Evolutionary conservation across 1,284 basidiomycete genomes (phyloP), one percentile per base, ranked within the genome.

Genomic region (Cutaneotrichosporon dermatis): DNA sequence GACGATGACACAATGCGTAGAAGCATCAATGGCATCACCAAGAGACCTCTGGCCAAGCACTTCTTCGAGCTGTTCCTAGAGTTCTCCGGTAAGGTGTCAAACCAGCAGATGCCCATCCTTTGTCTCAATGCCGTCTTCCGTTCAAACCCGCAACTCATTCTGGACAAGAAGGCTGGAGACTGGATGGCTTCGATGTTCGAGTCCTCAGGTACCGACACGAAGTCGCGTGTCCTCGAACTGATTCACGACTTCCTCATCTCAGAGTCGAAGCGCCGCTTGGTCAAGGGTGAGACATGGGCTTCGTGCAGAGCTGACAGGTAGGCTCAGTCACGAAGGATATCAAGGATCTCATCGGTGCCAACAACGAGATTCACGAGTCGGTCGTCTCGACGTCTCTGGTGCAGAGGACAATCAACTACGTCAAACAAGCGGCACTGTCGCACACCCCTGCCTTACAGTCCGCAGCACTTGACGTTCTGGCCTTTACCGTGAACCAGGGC

Each of bases 401-500:
- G 2, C 96, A 99, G 71, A 87, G 92, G 37, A 98, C 97, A 70
- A 82, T 98, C 45, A 79, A 82, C 36, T 86, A 86, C 35, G 90
- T 99, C 57, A 80, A 97, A 40, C 83, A 88, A 1, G 88, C 91
- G 1, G 89, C 90, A 0, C 76, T 92, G 35, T 90, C 90, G 1
- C 82, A 83, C 56, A 83, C 88, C 64, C 67, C 80, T 0, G 83
- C 84, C 46, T 86, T 91, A 49, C 94, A 98, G 73, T 82, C 84
- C 6, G 83, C 89, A 5, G 94, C 94, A 4, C 84, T 96, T 56
- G 93, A 98, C 66, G 89, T 99, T 43, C 78, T 99, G 51, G 88
- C 85, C 39, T 93, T 95, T 69, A 93, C 93, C 0, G 86, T 99
- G 67, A 90, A 89, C 72, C 94, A 98, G 77, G 96, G 96, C 1